These are phyloP conservation scores for Macrophomina pseudophaseolina DNA, from an alignment of 2,329 filamentous ascomycete species.

Conservation along the genomic window DNA sequence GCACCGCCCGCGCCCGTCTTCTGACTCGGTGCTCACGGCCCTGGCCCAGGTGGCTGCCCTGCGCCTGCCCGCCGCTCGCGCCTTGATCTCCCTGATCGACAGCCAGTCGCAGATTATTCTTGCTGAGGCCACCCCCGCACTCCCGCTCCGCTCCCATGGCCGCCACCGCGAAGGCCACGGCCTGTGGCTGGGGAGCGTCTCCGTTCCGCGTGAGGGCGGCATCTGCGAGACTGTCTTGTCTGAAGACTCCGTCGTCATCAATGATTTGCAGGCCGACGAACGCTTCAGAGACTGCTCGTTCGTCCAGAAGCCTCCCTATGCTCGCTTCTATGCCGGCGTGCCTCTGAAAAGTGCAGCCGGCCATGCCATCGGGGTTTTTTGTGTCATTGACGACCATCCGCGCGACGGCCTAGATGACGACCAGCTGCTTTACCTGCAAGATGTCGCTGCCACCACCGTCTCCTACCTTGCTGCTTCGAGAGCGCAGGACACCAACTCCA, in stretches of 20 bases:
- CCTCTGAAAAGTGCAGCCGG: constrained; percentile 34
- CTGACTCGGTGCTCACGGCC: constrained; percentile 41
- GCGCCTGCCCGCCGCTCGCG: constrained; percentile 41
- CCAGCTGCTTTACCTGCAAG: constrained; percentile 36
- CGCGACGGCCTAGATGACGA: constrained; percentile 30
- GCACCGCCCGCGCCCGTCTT: constrained; percentile 33
- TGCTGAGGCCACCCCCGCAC: constrained; percentile 40
- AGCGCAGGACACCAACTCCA: constrained; percentile 28
- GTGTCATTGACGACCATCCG: constrained; percentile 34
- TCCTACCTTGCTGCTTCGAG: constrained; percentile 32
- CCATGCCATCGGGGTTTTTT: constrained; percentile 33
- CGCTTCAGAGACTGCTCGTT: constrained; percentile 29
- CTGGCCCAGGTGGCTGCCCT: constrained; percentile 47
- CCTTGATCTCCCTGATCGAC: constrained; percentile 46
- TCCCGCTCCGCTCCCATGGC: constrained; percentile 36
- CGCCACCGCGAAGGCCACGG: constrained; percentile 35
- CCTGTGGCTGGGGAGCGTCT: constrained; percentile 39
- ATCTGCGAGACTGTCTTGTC: constrained; percentile 33
- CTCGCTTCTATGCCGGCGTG: constrained; percentile 39
- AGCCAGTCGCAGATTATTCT: constrained; percentile 42
- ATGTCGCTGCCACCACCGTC: constrained; percentile 35
- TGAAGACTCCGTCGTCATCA: not conserved
- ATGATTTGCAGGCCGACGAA: not conserved
- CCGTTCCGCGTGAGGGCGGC: constrained; percentile 39
- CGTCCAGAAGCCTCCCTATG: not conserved